phyloP scores from a whole-genome alignment of 129 eudicot species.

The Centella asiatica region DNA sequence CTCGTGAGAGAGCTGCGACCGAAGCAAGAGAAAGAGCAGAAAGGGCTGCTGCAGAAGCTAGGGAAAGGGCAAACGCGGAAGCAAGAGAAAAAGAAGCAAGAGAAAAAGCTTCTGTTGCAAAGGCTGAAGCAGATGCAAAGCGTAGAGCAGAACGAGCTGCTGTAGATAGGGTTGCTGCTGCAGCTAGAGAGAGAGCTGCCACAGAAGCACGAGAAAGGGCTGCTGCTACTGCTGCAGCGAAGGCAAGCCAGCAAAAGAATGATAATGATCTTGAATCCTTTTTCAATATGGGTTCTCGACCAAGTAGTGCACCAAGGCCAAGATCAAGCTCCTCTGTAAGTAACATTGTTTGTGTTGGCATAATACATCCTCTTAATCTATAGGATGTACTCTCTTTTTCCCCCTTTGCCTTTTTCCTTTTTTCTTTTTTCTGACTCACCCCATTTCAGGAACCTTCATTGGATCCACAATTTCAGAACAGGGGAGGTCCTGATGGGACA shows the following conservation, averaged over 20 bases:
- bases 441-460: constrained; percentile 39
- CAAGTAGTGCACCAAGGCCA: constrained; percentile 89
- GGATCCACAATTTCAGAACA: constrained; percentile 52
- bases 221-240: constrained; percentile 63
- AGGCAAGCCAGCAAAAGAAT: constrained; percentile 73
- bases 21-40: constrained; percentile 85
- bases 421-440: constrained; percentile 14
- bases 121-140: constrained; percentile 63
- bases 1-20: constrained; percentile 93
- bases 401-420: no score
- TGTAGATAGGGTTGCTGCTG: constrained; percentile 70
- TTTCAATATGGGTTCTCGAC: constrained; percentile 65
- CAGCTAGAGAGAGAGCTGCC: constrained; percentile 82
- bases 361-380: background rate
- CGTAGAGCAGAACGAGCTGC: constrained; percentile 79
- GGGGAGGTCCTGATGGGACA: constrained; percentile 52
- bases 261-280: constrained; percentile 92
- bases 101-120: constrained; percentile 64
- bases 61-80: constrained; percentile 65
- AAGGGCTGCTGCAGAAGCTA: constrained; percentile 83
- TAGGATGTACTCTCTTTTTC: background rate
- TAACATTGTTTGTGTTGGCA: constrained; percentile 14
- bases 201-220: constrained; percentile 71
- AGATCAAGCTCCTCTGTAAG: constrained; percentile 73
- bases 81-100: constrained; percentile 56